Base-by-base conservation (phyloP, 2,329 filamentous ascomycete species). In the Helotiales sp. region DNA sequence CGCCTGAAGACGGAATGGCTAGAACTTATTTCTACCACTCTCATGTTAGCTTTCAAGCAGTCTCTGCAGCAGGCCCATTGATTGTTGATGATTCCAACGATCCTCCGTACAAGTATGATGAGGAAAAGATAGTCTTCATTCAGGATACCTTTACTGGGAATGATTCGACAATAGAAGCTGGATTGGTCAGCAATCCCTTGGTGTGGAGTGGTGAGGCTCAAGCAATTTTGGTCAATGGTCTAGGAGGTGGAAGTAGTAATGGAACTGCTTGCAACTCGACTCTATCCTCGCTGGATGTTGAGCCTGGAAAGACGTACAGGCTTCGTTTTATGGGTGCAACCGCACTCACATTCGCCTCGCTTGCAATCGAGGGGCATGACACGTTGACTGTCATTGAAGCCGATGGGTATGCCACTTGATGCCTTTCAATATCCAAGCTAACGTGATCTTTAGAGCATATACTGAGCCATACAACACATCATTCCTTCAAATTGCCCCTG, bases 301-400 rank as follows among this genome's bases (percentile, higher is more conserved):
- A 85, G 34, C 82, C 85, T 0, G 80, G 75, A 10, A 84, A 79
- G 67, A 84, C 79, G 0, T 89, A 89, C 64, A 77, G 85, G 1
- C 71, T 89, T 52, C 77, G 86, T 9, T 82, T 85, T 65, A 79
- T 89, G 42, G 83, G 83, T 3, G 77, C 70, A 0, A 81, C 79
- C 0, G 81, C 81, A 0, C 72, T 88, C 17, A 84, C 81, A 0
- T 75, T 82, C 60, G 71, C 80, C 3, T 76, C 78, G 1, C 63
- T 86, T 2, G 83, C 74, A 0, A 79, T 89, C 38, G 82, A 87
- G 59, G 78, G 69, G 5, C 86, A 89, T 63, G 65, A 74, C 1
- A 72, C 79, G 9, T 67, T 88, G 36, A 78, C 77, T 0, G 75
- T 90, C 54, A 84, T 89, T 55, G 80, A 82, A 56, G 85, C 81